Conservation (phyloP, 2,329 filamentous ascomycete species). For the Neofusicoccum kwambonambiense region DNA sequence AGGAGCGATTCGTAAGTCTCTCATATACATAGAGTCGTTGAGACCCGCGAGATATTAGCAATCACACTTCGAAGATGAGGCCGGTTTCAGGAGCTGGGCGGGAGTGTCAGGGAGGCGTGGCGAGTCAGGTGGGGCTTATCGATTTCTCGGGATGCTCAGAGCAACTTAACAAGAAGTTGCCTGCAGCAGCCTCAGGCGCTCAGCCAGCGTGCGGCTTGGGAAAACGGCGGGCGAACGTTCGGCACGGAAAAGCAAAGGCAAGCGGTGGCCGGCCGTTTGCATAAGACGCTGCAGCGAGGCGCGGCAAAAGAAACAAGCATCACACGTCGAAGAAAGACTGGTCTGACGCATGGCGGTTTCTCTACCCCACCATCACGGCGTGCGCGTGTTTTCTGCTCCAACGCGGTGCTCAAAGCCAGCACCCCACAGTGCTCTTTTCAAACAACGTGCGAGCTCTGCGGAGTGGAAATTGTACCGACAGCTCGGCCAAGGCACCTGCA, state of each 20-base stretch:
- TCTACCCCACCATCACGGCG: constrained; percentile 4
- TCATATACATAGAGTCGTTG: not conserved
- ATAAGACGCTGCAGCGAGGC: not conserved
- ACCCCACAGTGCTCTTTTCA: not conserved
- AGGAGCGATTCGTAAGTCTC: constrained; percentile 5
- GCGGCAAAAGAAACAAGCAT: not conserved
- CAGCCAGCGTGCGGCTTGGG: not conserved
- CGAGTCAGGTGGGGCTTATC: constrained; percentile 14
- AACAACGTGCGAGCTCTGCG: not conserved
- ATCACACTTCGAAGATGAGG: constrained; percentile 5
- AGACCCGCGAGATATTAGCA: not conserved
- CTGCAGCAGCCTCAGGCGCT: not conserved
- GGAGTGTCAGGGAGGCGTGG: constrained; percentile 4
- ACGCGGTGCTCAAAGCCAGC: constrained; percentile 7
- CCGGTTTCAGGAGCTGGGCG: constrained; percentile 8
- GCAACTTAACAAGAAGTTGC: not conserved
- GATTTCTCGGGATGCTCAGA: not conserved
- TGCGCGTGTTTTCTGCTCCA: not conserved
- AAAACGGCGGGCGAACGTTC: not conserved
- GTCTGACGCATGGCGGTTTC: constrained; percentile 7
- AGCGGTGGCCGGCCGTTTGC: constrained; percentile 5
- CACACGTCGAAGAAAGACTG: not conserved
- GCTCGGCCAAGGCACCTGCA: not conserved
- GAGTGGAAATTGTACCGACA: not conserved
- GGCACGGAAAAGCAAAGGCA: not conserved